Percentiles rank a stretch among this genome's conserved stretches.
These are phyloP conservation scores for Exophiala sp. DNA, from an alignment of 2,329 filamentous ascomycete genomes.

Conservation along the genomic window DNA sequence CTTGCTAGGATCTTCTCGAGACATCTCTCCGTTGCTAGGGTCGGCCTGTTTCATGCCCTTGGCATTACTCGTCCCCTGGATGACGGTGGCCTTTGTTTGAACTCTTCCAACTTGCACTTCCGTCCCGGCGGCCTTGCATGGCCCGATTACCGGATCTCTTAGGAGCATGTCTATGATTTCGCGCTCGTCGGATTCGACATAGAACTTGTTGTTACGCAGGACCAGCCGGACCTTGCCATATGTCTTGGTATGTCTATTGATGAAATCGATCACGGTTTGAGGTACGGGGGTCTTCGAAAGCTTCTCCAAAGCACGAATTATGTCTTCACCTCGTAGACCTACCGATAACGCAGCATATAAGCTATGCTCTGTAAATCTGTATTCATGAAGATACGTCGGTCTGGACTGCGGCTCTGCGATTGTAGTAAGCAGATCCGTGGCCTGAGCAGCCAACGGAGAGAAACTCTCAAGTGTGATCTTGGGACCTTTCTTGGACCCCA, in stretches of 20 bases:
- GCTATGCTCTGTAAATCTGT: constrained; percentile 83
- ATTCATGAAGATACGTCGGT: constrained; percentile 88
- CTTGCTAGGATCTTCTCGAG: constrained; percentile 23
- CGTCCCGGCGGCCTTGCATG: constrained; percentile 65
- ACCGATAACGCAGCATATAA: constrained; percentile 93
- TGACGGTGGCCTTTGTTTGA: constrained; percentile 80
- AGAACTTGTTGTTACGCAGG: constrained; percentile 89
- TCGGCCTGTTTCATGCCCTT: constrained; percentile 74
- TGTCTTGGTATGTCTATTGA: constrained; percentile 74
- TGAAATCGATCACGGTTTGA: constrained; percentile 71
- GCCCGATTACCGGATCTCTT: constrained; percentile 73
- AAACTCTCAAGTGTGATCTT: constrained; percentile 93
- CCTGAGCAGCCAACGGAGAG: constrained; percentile 75
- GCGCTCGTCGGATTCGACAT: constrained; percentile 84
- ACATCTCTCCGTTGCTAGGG: constrained; percentile 33
- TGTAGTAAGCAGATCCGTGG: constrained; percentile 90
- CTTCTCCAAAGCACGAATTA: constrained; percentile 79
- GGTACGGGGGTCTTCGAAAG: constrained; percentile 86
- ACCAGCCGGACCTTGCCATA: constrained; percentile 96
- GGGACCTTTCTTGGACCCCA: constrained; percentile 53
- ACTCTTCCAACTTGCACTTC: constrained; percentile 77
- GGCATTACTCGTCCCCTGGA: constrained; percentile 89
- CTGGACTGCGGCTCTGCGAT: constrained; percentile 90
- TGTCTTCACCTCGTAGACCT: constrained; percentile 81
- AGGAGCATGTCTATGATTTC: constrained; percentile 80